Evolutionary conservation across 169 alveolate genomes (phyloP).

Genomic region (Miamiensis avidus): DNA sequence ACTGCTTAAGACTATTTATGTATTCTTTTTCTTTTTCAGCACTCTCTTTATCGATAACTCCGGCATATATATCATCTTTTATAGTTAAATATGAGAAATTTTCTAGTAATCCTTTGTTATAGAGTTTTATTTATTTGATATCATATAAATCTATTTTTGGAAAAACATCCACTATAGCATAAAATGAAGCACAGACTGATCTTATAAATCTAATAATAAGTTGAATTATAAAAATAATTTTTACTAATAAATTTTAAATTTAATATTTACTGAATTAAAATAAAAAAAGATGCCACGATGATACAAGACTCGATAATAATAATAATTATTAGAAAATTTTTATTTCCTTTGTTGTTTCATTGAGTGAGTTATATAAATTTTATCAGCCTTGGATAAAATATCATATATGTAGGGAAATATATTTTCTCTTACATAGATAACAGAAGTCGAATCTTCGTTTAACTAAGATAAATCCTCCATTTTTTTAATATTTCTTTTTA

Average conservation of each 20-base stretch:
- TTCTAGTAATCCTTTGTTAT: not conserved
- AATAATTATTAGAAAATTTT: too few relatives aligned
- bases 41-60: not conserved
- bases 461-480: not conserved
- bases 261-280: not conserved
- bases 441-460: not conserved
- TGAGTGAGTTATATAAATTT: too few relatives aligned
- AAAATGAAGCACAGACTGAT: not conserved
- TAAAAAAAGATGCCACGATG: not conserved
- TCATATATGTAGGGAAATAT: not conserved
- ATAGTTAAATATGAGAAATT: not conserved
- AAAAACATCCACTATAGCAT: not conserved
- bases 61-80: constrained; percentile 11
- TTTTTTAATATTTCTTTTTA: too few relatives aligned
- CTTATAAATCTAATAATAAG: not conserved
- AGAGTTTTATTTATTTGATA: constrained; percentile 4
- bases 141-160: constrained; percentile 11
- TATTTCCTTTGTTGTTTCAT: not conserved
- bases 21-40: not conserved
- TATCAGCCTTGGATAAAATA: not conserved
- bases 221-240: too few relatives aligned
- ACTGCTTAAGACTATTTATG: not conserved
- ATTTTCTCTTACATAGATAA: not conserved
- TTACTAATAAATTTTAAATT: too few relatives aligned
- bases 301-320: not conserved